Evolutionary conservation across 768 basidiomycete genomes (phyloP).

Genomic region (Suillus brevipes): DNA sequence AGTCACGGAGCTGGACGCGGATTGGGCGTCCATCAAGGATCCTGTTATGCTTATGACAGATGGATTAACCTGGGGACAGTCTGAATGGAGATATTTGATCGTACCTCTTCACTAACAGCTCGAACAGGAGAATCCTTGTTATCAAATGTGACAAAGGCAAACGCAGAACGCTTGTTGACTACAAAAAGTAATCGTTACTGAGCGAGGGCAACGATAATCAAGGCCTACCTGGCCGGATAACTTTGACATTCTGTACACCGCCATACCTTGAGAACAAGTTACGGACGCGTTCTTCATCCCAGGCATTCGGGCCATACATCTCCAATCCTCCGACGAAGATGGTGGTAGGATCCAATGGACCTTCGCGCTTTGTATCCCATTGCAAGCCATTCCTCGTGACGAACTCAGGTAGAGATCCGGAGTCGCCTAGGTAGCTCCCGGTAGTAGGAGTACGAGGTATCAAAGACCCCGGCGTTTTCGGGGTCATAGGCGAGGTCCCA

Average conservation of each 20-base stretch:
- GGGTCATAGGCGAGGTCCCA: slow-evolving; percentile 50
- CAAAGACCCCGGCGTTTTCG: slow-evolving; percentile 47
- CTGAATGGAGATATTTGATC: slow-evolving; percentile 4
- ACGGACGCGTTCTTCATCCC: slow-evolving; percentile 66
- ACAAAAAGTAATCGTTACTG: slow-evolving; percentile 3
- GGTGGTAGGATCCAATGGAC: slow-evolving; percentile 60
- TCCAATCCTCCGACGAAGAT: slow-evolving; percentile 80
- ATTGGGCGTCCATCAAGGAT: slow-evolving; percentile 68
- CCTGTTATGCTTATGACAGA: slow-evolving; percentile 61
- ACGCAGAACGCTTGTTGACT: slow-evolving; percentile 69
- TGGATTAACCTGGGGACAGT: slow-evolving; percentile 8
- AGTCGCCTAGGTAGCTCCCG: slow-evolving; percentile 35
- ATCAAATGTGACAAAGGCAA: slow-evolving; percentile 76
- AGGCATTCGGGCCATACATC: slow-evolving; percentile 58
- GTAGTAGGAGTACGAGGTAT: slow-evolving; percentile 53
- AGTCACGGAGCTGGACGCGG: slow-evolving; percentile 74
- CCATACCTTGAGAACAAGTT: slow-evolving; percentile 65
- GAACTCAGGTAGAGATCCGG: slow-evolving; percentile 26
- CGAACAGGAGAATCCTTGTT: slow-evolving; percentile 62
- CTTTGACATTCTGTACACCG: slow-evolving; percentile 60
- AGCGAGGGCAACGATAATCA: background rate
- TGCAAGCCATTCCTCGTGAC: slow-evolving; percentile 24
- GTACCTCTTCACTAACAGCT: slow-evolving; percentile 67
- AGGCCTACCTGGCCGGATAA: slow-evolving; percentile 63
- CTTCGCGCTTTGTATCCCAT: slow-evolving; percentile 24